These are phyloP conservation scores for Penicillium waksmanii DNA, from an alignment of 495 filamentous ascomycete genomes.

Conservation along the genomic window DNA sequence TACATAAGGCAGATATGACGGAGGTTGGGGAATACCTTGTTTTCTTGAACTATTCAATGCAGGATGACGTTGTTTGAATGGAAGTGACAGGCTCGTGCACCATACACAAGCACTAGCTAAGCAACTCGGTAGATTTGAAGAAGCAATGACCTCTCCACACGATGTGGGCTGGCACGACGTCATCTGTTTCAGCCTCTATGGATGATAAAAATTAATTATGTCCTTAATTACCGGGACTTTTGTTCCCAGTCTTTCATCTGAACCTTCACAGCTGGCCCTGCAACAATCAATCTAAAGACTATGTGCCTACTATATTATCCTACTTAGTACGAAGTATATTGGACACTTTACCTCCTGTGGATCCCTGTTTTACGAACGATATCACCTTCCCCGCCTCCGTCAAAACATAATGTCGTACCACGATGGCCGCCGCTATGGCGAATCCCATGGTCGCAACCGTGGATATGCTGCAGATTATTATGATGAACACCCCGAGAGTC, in stretches of 20 bases:
- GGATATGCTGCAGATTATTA: conserved; percentile 14
- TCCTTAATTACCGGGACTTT: not conserved
- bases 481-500: conserved; percentile 4
- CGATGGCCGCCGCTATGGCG: not conserved
- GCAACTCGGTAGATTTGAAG: not conserved
- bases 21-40: not conserved
- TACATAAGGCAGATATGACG: conserved; percentile 7
- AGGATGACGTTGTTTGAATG: conserved; percentile 1
- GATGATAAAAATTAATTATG: conserved; percentile 8
- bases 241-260: not conserved
- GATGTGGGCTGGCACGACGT: conserved; percentile 1
- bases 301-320: not conserved
- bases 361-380: not conserved
- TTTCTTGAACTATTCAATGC: not conserved
- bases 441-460: not conserved
- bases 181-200: conserved; percentile 3
- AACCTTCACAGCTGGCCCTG: not conserved
- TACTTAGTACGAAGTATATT: not conserved
- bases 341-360: not conserved
- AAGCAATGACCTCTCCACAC: conserved; percentile 1
- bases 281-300: not conserved
- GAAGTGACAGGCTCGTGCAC: not conserved
- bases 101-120: conserved; percentile 2
- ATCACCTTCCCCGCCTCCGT: not conserved
- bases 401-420: not conserved